Percentiles rank a stretch among this genome's conserved stretches.
Evolutionary conservation across 208 protist genomes (phyloP).

Genomic region (Trypanosoma avium): DNA sequence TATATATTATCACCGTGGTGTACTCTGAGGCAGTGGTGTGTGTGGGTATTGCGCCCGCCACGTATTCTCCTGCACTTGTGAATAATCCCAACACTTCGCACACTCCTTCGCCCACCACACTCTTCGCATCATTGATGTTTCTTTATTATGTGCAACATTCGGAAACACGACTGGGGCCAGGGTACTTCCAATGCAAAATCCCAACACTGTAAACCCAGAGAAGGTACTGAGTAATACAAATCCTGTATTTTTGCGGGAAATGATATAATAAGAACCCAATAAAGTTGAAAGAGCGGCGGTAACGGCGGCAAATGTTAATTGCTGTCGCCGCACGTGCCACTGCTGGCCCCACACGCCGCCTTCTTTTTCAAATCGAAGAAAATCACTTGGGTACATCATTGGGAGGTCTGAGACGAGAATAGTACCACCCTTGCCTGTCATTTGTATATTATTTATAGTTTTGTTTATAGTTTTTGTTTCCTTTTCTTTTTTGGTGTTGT

Average conservation of each 20-base stretch:
- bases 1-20: background rate
- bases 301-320: slow-evolving; percentile 68
- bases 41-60: slow-evolving; percentile 76
- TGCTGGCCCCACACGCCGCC: slow-evolving; percentile 84
- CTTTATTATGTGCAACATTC: slow-evolving; percentile 83
- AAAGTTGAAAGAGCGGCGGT: slow-evolving; percentile 40
- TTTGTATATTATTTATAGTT: too few relatives aligned
- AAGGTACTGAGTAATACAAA: slow-evolving; percentile 87
- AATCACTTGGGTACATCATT: slow-evolving; percentile 88
- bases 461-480: too few relatives aligned
- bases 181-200: slow-evolving; percentile 76
- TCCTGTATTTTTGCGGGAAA: slow-evolving; percentile 71
- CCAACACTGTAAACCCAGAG: slow-evolving; percentile 73
- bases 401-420: slow-evolving; percentile 83
- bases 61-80: slow-evolving; percentile 56
- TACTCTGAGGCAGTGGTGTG: slow-evolving; percentile 36
- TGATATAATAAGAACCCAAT: slow-evolving; percentile 60
- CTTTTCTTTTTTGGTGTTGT: background rate
- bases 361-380: slow-evolving; percentile 79
- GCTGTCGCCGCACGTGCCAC: slow-evolving; percentile 70
- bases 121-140: slow-evolving; percentile 90
- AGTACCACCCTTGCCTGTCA: slow-evolving; percentile 36
- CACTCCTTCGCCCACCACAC: slow-evolving; percentile 94
- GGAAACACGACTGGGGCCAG: slow-evolving; percentile 67
- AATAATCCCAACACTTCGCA: slow-evolving; percentile 89